These are phyloP conservation scores for Chenopodium album DNA, from an alignment of 148 eudicot species.

Conservation along the genomic window DNA sequence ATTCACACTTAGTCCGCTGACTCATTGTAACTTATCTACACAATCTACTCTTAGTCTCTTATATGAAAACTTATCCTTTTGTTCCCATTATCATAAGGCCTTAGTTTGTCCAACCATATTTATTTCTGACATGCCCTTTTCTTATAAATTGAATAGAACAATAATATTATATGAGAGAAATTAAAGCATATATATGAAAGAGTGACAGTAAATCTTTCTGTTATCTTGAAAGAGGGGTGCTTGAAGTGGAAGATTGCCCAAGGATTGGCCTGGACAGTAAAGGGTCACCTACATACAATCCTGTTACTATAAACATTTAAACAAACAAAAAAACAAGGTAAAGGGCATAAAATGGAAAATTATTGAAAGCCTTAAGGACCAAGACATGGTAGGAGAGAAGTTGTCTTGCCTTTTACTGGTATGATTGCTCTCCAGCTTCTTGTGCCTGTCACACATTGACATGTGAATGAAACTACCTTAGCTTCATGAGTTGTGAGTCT, in stretches of 20 bases:
- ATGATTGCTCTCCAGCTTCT: conserved; percentile 21
- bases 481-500: conserved; percentile 13
- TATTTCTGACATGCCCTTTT: neutral
- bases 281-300: conserved; percentile 47
- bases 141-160: neutral
- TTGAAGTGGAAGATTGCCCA: conserved; percentile 46
- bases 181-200: conserved; percentile 7
- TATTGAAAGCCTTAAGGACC: conserved; percentile 38
- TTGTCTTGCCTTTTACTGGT: conserved; percentile 38
- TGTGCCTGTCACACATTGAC: conserved; percentile 4
- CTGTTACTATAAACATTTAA: neutral
- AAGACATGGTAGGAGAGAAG: conserved; percentile 43
- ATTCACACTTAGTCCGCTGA: too few species aligned
- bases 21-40: too few species aligned
- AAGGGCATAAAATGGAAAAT: neutral
- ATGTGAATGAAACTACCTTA: neutral
- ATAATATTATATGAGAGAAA: neutral
- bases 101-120: neutral
- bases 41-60: too few species aligned
- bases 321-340: neutral
- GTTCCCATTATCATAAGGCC: too few species aligned
- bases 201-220: conserved; percentile 36
- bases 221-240: conserved; percentile 40
- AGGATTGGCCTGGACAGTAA: conserved; percentile 43
- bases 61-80: too few species aligned